Evolutionary conservation across 139 green algal genomes (phyloP), one percentile per base, ranked within the genome.

Genomic region (Desmodesmus armatus): DNA sequence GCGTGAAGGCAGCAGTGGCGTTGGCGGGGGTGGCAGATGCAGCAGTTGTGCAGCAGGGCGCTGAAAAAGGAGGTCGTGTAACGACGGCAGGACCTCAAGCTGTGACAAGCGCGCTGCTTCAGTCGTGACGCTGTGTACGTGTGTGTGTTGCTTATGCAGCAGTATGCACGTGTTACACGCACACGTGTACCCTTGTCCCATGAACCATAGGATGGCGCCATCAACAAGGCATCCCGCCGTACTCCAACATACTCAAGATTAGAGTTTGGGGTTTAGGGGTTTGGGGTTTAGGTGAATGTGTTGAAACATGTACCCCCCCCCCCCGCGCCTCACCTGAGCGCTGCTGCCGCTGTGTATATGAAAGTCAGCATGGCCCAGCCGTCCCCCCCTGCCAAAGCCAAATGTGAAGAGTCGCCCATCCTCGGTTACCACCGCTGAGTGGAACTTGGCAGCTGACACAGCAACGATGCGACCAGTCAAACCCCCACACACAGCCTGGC

Each of bases 381-480:
- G 83, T 15, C 83, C 73, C 29, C 83, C 84, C 5, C 84, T 63
- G 3, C 47, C 74, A 58, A 72, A 80, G 37, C 84, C 84, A 75
- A 95, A 99, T 2, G 95, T 97, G 72, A 88, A 94, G 73, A 99
- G 80, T 76, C 83, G 75, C 6, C 97, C 97, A 41, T 93, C 90
- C 0, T 41, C 33, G 0, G 90, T 94, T 23, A 98, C 85, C 0
- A 95, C 94, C 19, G 90, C 94, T 39, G 81, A 94, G 88, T 99
- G 97, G 70, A 97, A 99, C 90, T 98, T 98, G 47, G 89, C 94
- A 5, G 94, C 93, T 0, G 91, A 85, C 21, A 98, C 44, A 0
- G 53, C 44, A 27, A 89, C 83, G 17, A 96, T 21, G 21, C 58
- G 31, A 11, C 40, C 78, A 33, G 41, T n/a, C 39, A 5, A 37